phyloP scores from a whole-genome alignment of 1,284 basidiomycete species.

The Ganoderma meredithae region DNA sequence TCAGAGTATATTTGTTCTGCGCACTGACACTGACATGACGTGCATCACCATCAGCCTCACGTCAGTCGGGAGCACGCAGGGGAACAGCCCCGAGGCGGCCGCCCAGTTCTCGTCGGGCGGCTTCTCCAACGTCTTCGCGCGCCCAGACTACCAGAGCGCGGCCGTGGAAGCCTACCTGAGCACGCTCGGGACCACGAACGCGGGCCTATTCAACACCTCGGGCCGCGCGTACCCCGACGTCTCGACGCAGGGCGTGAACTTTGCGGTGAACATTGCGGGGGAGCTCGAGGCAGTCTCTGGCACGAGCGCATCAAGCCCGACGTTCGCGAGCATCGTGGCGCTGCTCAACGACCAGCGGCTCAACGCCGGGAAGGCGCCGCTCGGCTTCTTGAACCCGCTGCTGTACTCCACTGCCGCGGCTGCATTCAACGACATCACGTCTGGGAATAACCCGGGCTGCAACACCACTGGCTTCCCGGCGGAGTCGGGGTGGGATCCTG shows the following conservation, averaged over 20 bases:
- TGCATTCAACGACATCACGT: conserved; percentile 35
- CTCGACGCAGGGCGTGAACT: conserved; percentile 37
- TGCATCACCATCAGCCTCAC: conserved; percentile 58
- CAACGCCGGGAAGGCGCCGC: conserved; percentile 47
- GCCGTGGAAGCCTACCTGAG: conserved; percentile 44
- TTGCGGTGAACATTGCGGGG: conserved; percentile 35
- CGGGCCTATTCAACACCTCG: conserved; percentile 36
- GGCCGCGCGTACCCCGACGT: conserved; percentile 43
- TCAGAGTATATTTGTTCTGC: neutral
- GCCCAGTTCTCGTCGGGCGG: conserved; percentile 51
- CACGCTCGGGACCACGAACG: conserved; percentile 35
- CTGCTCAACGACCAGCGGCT: conserved; percentile 68
- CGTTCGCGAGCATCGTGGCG: conserved; percentile 60
- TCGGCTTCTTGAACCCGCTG: conserved; percentile 70
- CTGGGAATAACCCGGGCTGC: conserved; percentile 37
- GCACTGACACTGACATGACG: neutral
- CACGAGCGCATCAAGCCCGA: conserved; percentile 54
- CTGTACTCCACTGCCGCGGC: conserved; percentile 23
- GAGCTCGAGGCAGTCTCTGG: conserved; percentile 54
- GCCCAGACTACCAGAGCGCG: conserved; percentile 47
- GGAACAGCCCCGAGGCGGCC: conserved; percentile 56
- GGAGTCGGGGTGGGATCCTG: conserved; percentile 45
- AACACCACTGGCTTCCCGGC: conserved; percentile 46
- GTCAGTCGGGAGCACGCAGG: conserved; percentile 59
- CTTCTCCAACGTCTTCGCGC: conserved; percentile 54